Evolutionary conservation across 2,329 filamentous ascomycete genomes (phyloP).

Genomic region (Aspergillus intermedius): DNA sequence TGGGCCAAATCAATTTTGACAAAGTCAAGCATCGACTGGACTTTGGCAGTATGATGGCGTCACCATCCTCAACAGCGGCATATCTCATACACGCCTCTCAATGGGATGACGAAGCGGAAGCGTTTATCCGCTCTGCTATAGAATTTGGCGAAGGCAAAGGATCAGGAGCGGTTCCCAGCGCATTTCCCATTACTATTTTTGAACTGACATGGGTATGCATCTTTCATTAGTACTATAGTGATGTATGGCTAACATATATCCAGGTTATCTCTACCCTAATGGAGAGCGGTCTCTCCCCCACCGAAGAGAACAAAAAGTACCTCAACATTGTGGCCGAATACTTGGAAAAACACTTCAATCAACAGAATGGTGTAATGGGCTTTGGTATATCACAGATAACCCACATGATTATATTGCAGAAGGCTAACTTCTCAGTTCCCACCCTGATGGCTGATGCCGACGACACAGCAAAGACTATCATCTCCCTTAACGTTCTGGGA

Average conservation of each 20-base stretch:
- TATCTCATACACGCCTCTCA: slow-evolving; percentile 26
- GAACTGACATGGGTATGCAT: slow-evolving; percentile 19
- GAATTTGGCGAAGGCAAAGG: slow-evolving; percentile 8
- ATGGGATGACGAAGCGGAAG: slow-evolving; percentile 31
- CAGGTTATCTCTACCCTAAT: background rate
- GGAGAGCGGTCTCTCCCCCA: background rate
- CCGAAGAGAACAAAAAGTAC: background rate
- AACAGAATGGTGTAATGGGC: background rate
- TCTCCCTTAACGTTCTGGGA: background rate
- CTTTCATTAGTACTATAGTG: slow-evolving; percentile 3
- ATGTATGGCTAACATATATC: background rate
- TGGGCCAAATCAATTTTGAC: slow-evolving; percentile 33
- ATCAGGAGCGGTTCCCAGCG: slow-evolving; percentile 17
- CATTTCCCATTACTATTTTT: slow-evolving; percentile 23
- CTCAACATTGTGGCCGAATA: background rate
- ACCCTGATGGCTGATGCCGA: slow-evolving; percentile 1
- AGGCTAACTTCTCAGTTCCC: background rate
- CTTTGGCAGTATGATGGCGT: slow-evolving; percentile 31
- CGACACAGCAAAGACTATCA: slow-evolving; percentile 2
- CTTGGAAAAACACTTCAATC: background rate
- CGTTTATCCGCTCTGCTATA: slow-evolving; percentile 21
- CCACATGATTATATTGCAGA: background rate
- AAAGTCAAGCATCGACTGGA: slow-evolving; percentile 27
- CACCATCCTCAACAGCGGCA: slow-evolving; percentile 37
- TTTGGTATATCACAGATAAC: background rate